These are phyloP conservation scores for Trichoderma reesei DNA, from an alignment of 495 filamentous ascomycete genomes.

Conservation along the genomic window DNA sequence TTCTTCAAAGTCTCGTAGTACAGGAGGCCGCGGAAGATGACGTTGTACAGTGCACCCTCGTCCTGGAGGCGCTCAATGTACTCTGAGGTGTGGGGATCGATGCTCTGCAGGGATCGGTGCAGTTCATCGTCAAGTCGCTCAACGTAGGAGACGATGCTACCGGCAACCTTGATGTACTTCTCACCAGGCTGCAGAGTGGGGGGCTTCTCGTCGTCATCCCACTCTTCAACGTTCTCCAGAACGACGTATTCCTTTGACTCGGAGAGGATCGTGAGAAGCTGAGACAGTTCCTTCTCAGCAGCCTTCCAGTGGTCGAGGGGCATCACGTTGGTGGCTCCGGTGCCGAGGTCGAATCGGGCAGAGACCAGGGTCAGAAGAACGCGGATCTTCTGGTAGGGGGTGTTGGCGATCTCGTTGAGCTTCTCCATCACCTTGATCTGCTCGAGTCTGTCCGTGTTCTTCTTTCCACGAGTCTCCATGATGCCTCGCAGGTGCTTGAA, in stretches of 20 bases:
- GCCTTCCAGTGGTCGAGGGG: slow-evolving; percentile 93
- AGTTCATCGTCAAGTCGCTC: slow-evolving; percentile 97
- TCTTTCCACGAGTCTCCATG: slow-evolving; percentile 91
- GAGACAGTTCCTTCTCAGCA: slow-evolving; percentile 74
- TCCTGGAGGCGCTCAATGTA: slow-evolving; percentile 93
- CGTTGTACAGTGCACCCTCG: slow-evolving; percentile 84
- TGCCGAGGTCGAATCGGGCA: slow-evolving; percentile 86
- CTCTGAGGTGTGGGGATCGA: slow-evolving; percentile 96
- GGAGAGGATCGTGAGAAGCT: slow-evolving; percentile 71
- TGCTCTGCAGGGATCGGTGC: slow-evolving; percentile 86
- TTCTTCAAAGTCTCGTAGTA: slow-evolving; percentile 76
- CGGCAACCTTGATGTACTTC: slow-evolving; percentile 74
- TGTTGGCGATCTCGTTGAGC: slow-evolving; percentile 75
- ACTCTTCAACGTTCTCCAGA: slow-evolving; percentile 87
- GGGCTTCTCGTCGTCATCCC: slow-evolving; percentile 96
- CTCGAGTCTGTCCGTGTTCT: slow-evolving; percentile 91
- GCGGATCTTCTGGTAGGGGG: slow-evolving; percentile 89
- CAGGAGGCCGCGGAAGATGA: slow-evolving; percentile 73
- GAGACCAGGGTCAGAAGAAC: slow-evolving; percentile 87
- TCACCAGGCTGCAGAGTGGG: slow-evolving; percentile 62
- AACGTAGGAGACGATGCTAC: slow-evolving; percentile 86
- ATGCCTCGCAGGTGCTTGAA: slow-evolving; percentile 91
- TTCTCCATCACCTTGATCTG: slow-evolving; percentile 98
- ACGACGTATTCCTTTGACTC: slow-evolving; percentile 67
- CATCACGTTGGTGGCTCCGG: slow-evolving; percentile 77